A percentile compares a stretch with the other conserved stretches of the same genome.
These are phyloP conservation scores for Diaporthe ilicicola DNA, from an alignment of 2,329 filamentous ascomycete genomes.

Conservation along the genomic window DNA sequence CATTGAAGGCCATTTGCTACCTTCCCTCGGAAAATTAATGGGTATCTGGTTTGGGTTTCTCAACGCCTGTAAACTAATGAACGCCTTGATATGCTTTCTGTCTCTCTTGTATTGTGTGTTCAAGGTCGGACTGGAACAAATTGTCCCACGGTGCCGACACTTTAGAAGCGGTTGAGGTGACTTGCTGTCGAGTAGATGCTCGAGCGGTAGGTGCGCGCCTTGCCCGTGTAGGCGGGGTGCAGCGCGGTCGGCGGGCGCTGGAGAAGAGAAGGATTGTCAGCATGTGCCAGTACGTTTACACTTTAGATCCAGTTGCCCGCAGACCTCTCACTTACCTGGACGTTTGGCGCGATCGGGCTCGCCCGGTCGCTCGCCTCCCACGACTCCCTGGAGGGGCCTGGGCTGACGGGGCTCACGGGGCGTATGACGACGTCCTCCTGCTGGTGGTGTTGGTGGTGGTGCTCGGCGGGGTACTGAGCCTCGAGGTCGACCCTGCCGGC, in stretches of 20 bases:
- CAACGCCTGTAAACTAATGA: conserved; percentile 14
- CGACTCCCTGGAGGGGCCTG: conserved; percentile 2
- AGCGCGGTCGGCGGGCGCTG: conserved; percentile 64
- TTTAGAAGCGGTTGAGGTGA: conserved; percentile 58
- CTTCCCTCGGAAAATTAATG: conserved; percentile 2
- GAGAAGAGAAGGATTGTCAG: not conserved
- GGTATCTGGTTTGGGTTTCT: conserved; percentile 8
- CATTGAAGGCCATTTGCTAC: not conserved
- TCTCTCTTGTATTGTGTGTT: not conserved
- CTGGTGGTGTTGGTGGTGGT: conserved; percentile 36
- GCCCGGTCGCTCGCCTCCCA: conserved; percentile 46
- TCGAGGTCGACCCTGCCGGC: conserved; percentile 46
- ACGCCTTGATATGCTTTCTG: conserved; percentile 13
- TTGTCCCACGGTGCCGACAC: too few relatives aligned
- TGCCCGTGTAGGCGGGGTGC: conserved; percentile 60
- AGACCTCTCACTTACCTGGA: conserved; percentile 42
- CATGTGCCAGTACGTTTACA: not conserved
- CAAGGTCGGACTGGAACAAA: too few relatives aligned
- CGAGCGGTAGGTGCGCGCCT: conserved; percentile 41
- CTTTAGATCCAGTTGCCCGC: conserved; percentile 1
- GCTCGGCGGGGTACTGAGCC: too few relatives aligned
- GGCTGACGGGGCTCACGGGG: conserved; percentile 23
- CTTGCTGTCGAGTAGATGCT: conserved; percentile 56
- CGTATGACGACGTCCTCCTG: conserved; percentile 25
- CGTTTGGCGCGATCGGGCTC: conserved; percentile 64